A percentile compares a stretch with the other conserved stretches of the same genome.
Conservation (phyloP, 176 grass and related monocot genomes). For the Canna indica region DNA sequence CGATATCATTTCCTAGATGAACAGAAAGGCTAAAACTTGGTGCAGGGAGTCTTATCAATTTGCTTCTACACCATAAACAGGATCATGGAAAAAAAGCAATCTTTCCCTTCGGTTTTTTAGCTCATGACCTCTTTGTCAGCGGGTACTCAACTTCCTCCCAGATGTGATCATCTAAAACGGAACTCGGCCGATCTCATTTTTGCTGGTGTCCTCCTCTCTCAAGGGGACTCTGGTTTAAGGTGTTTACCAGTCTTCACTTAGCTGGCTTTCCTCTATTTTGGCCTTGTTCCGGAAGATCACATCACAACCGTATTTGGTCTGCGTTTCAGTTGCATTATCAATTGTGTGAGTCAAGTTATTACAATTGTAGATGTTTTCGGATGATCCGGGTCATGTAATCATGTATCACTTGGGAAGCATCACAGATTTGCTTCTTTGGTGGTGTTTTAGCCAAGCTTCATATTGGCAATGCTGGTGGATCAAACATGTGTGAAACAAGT, state of each 20-base stretch:
- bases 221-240: constrained; percentile 47
- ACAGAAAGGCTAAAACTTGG: constrained; percentile 16
- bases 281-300: constrained; percentile 31
- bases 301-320: constrained; percentile 20
- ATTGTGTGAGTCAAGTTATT: no score
- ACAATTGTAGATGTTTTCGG: no score
- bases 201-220: constrained; percentile 38
- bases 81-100: constrained; percentile 31
- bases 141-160: constrained; percentile 43
- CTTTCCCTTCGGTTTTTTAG: constrained; percentile 34
- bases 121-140: constrained; percentile 30
- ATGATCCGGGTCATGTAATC: no score
- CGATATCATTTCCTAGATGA: constrained; percentile 63
- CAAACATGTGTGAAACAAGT: no score
- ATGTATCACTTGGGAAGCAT: no score
- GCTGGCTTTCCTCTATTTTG: constrained; percentile 41
- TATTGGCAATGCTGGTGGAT: not conserved
- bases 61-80: no score
- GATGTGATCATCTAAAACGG: constrained; percentile 36
- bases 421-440: no score
- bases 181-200: constrained; percentile 49
- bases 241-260: constrained; percentile 32
- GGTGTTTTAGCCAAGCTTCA: not conserved
- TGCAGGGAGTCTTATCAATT: constrained; percentile 10
- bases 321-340: no score